Percentiles rank a stretch among this genome's conserved stretches.
Evolutionary conservation across 345 rosid genomes (phyloP).

Genomic region (Cardiospermum halicacabum): DNA sequence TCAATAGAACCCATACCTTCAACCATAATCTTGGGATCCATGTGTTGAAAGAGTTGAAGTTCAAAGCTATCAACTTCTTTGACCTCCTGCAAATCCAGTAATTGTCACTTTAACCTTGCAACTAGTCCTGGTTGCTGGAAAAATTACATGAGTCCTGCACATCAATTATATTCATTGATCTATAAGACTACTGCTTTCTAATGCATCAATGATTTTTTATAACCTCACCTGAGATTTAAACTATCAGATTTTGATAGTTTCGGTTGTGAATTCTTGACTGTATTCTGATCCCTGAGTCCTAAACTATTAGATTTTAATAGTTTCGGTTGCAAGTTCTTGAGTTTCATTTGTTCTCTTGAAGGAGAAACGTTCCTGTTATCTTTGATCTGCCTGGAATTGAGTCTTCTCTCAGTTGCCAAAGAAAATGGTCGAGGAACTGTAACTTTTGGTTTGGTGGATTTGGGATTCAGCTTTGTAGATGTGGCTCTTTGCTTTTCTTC

Average conservation of each 20-base stretch:
- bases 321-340: conserved; percentile 15
- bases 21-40: no score
- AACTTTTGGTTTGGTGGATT: conserved; percentile 19
- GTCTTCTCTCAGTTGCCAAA: conserved; percentile 34
- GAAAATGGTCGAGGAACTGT: conserved; percentile 37
- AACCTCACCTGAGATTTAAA: conserved; percentile 26
- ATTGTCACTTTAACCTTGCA: conserved; percentile 6
- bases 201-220: no score
- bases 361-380: conserved; percentile 14
- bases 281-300: no score
- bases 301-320: conserved; percentile 24
- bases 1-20: no score
- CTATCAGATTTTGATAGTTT: conserved; percentile 24
- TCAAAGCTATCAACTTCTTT: no score
- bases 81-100: conserved; percentile 10
- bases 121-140: conserved; percentile 5
- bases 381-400: conserved; percentile 14
- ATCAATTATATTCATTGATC: no score
- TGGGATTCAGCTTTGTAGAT: conserved; percentile 13
- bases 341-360: conserved; percentile 7
- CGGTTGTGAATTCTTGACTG: conserved; percentile 14
- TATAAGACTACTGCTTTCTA: no score
- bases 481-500: conserved; percentile 9
- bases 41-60: no score
- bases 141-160: conserved; percentile 18